Evolutionary conservation across 352 stramenopile species (phyloP).

Genomic region (Phytophthora idaei): DNA sequence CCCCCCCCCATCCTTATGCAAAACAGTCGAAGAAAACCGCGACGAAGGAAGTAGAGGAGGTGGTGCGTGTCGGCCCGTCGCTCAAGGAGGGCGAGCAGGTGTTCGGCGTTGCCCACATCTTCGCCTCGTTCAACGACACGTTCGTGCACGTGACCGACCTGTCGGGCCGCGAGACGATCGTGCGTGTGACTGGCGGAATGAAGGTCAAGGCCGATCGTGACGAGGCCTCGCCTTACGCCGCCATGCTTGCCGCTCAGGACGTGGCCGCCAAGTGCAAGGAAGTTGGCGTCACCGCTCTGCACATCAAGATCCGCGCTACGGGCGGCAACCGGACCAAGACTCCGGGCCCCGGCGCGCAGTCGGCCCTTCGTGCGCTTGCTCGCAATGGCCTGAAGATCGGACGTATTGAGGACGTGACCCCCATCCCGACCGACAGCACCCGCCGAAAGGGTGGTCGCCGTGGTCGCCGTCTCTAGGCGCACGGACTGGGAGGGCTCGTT

Average conservation of each 20-base stretch:
- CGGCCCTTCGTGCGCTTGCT: slow-evolving; percentile 97
- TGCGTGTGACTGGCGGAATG: slow-evolving; percentile 99
- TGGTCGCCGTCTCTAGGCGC: slow-evolving; percentile 98
- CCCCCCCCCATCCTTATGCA: no score
- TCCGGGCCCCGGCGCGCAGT: slow-evolving; percentile 98
- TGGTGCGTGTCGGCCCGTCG: slow-evolving; percentile 93
- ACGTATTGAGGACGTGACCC: slow-evolving; percentile 99
- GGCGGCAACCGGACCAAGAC: slow-evolving; percentile 99
- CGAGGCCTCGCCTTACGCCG: slow-evolving; percentile 99
- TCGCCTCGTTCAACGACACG: slow-evolving; percentile 99
- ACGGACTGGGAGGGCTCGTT: slow-evolving; percentile 12
- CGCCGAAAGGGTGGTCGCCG: slow-evolving; percentile 98
- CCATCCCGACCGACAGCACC: slow-evolving; percentile 99
- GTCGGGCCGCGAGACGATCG: slow-evolving; percentile 98
- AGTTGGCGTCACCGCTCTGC: slow-evolving; percentile 98
- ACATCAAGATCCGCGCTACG: slow-evolving; percentile 99
- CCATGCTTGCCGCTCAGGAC: slow-evolving; percentile 99
- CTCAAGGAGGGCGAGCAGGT: slow-evolving; percentile 98
- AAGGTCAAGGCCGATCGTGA: slow-evolving; percentile 99
- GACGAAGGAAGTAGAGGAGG: slow-evolving; percentile 93
- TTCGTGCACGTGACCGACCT: slow-evolving; percentile 99
- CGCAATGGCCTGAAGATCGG: slow-evolving; percentile 99
- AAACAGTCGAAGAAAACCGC: slow-evolving; percentile 83
- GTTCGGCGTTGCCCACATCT: slow-evolving; percentile 99
- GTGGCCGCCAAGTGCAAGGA: slow-evolving; percentile 97